Base-by-base conservation (phyloP, 495 filamentous ascomycete genomes). In the Tuber calosporum region DNA sequence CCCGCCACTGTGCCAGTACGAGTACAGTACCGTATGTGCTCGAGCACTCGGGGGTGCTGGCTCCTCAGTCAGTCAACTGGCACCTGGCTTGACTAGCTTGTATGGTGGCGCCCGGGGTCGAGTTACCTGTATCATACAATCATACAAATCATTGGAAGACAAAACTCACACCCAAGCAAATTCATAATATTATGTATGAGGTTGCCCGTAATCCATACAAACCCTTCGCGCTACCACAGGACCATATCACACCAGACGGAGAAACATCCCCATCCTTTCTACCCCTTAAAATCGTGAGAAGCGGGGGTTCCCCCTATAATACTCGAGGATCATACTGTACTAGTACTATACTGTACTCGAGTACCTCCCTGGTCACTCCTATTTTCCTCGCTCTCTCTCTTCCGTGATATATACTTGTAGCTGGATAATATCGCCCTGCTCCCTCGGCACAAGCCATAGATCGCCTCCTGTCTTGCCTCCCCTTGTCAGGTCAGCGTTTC, bases 401-500 rank as follows among this genome's bases (percentile, higher is more conserved):
- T 7, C 5, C 48, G 48, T 15, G 48, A 58, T 58, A n/a, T n/a
- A n/a, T n/a, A n/a, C n/a, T 26, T 58, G 30, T 58, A n/a, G 48
- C 48, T 30, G 11, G 48, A 58, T 58, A 58, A 58, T 58, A 58
- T 58, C 9, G n/a, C 48, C 48, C 48, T n/a, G 48, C n/a, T 58
- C 4, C 48, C n/a, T n/a, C 48, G 11, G n/a, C 48, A 58, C 48
- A 58, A 58, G 48, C 48, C 48, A 58, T 58, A 58, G 48, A n/a
- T 58, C 48, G 26, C 48, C 48, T 58, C 48, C 48, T 58, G 48
- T 58, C 48, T 58, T n/a, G 48, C n/a, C 48, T 58, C 48, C 48
- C 48, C 48, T 53, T 22, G n/a, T n/a, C 48, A 30, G 48, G 9
- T 58, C 48, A 58, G 48, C 48, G 48, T 58, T 58, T 58, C 48